Evolutionary conservation across 345 rosid species (phyloP).

Genomic region (Nephelium lappaceum): DNA sequence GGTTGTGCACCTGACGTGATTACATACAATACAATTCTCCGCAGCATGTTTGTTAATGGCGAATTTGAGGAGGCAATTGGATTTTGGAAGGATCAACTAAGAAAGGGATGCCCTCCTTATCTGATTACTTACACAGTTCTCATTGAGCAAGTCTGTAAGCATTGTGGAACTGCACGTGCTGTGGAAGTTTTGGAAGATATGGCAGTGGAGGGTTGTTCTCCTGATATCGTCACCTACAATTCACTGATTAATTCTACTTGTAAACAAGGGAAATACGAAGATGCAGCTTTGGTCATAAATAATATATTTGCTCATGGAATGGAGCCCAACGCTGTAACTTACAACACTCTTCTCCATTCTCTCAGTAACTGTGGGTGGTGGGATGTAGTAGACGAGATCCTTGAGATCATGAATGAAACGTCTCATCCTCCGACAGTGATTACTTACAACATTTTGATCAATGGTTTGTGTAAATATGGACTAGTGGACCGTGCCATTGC

Average conservation of each 20-base stretch:
- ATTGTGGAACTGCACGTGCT: slow-evolving; percentile 68
- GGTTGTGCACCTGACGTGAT: slow-evolving; percentile 83
- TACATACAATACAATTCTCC: slow-evolving; percentile 72
- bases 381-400: slow-evolving; percentile 75
- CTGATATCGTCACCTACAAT: slow-evolving; percentile 76
- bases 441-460: slow-evolving; percentile 85
- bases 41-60: slow-evolving; percentile 62
- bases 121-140: slow-evolving; percentile 68
- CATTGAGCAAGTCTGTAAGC: slow-evolving; percentile 73
- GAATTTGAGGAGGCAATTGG: slow-evolving; percentile 57
- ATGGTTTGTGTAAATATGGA: slow-evolving; percentile 74
- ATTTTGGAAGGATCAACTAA: slow-evolving; percentile 72
- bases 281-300: slow-evolving; percentile 53
- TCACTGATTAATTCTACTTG: slow-evolving; percentile 64
- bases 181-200: slow-evolving; percentile 79
- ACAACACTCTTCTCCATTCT: slow-evolving; percentile 77
- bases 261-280: slow-evolving; percentile 60
- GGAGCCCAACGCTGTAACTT: slow-evolving; percentile 66
- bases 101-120: slow-evolving; percentile 75
- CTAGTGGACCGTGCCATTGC: slow-evolving; percentile 66
- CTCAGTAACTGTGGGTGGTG: slow-evolving; percentile 62
- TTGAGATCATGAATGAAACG: slow-evolving; percentile 58
- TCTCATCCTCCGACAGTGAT: slow-evolving; percentile 54
- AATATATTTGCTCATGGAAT: slow-evolving; percentile 60
- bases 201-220: slow-evolving; percentile 75